These are phyloP conservation scores for Helminthosporium solani DNA, from an alignment of 2,329 filamentous ascomycete species.

Conservation along the genomic window DNA sequence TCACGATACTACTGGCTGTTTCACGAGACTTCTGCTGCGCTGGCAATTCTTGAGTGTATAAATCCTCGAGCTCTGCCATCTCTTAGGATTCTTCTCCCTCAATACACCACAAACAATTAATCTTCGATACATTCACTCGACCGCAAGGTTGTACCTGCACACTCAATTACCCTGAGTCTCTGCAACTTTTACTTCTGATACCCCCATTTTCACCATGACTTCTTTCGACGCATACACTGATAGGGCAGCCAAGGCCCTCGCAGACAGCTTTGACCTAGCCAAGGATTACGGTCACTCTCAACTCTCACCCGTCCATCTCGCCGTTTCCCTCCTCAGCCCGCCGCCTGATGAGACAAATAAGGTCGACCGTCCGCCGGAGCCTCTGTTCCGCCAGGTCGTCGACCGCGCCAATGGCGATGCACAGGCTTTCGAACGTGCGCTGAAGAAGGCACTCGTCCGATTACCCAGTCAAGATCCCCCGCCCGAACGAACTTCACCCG, in stretches of 20 bases:
- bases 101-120: constrained; percentile 16
- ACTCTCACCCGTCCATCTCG: constrained; percentile 85
- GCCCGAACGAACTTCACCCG: constrained; percentile 81
- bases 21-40: constrained; percentile 18
- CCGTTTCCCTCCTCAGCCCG: constrained; percentile 76
- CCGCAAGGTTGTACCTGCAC: constrained; percentile 5
- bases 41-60: constrained; percentile 25
- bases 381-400: constrained; percentile 92
- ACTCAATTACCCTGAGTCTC: constrained; percentile 18
- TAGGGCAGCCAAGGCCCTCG: constrained; percentile 82
- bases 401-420: constrained; percentile 92
- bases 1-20: constrained; percentile 26
- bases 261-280: constrained; percentile 83
- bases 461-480: constrained; percentile 93
- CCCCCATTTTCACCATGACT: constrained; percentile 58
- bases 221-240: constrained; percentile 91
- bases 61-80: constrained; percentile 12
- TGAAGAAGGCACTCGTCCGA: constrained; percentile 90
- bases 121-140: constrained; percentile 5
- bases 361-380: constrained; percentile 60
- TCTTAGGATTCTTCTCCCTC: constrained; percentile 1
- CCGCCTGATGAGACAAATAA: constrained; percentile 70
- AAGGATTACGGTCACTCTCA: constrained; percentile 90
- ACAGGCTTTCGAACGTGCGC: constrained; percentile 79
- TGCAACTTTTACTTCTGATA: constrained; percentile 12